phyloP scores from a whole-genome alignment of 2,329 filamentous ascomycete species.

The Sordariomycetes sp. region DNA sequence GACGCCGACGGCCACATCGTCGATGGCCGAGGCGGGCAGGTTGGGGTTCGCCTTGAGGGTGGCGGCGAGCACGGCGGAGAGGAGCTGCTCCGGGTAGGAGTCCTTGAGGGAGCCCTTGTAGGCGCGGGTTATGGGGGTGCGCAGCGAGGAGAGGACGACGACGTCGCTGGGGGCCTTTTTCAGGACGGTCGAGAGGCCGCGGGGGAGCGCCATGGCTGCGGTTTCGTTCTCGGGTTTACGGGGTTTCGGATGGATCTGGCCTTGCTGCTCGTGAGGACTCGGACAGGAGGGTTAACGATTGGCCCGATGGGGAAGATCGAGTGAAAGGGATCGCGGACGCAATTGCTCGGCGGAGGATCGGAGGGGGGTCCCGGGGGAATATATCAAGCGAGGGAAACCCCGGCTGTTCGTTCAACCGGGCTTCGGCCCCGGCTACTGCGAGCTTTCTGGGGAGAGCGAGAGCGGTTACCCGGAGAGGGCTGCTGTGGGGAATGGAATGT shows the following conservation, averaged over 20 bases:
- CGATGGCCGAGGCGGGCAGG: conserved; percentile 56
- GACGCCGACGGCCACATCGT: conserved; percentile 80
- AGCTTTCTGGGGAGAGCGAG: no score
- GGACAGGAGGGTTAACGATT: neutral
- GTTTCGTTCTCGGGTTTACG: neutral
- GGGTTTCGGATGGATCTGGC: neutral
- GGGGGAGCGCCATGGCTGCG: conserved; percentile 37
- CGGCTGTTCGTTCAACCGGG: neutral
- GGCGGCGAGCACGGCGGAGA: conserved; percentile 45
- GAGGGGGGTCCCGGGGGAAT: neutral
- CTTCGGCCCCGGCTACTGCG: neutral
- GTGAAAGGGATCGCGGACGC: no score
- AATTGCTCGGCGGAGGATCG: neutral
- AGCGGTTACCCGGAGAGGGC: no score
- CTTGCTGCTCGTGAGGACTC: neutral
- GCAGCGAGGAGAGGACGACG: conserved; percentile 82
- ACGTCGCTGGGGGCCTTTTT: conserved; percentile 71
- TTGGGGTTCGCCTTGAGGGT: conserved; percentile 53
- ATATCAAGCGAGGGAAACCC: neutral
- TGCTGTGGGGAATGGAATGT: no score
- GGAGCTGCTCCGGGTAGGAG: conserved; percentile 82
- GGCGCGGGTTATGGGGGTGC: conserved; percentile 75
- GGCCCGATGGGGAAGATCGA: no score
- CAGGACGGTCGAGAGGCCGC: conserved; percentile 66
- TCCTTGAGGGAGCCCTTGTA: conserved; percentile 79